Evolutionary conservation across 2,329 filamentous ascomycete species (phyloP), one percentile per base, ranked within the genome.

Genomic region (Fusarium goolgardi): DNA sequence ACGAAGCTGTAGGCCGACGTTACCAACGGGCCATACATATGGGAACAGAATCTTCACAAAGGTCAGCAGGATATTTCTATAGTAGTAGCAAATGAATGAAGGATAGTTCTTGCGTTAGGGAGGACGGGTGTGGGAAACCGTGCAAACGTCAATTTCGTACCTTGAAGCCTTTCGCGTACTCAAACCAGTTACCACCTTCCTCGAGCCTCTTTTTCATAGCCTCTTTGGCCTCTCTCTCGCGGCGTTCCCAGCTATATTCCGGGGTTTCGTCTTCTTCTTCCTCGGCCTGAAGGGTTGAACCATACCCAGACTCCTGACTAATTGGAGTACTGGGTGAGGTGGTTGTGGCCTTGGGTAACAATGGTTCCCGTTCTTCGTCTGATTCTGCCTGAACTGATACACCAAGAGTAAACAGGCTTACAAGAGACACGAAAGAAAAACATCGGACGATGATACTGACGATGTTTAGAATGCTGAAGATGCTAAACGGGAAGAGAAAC

Each of bases 121-220:
- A 15, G 13, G 41, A 20, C 20, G 21, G 11, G 13, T 29, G 23
- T 18, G 27, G n/a, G 18, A 20, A 39, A 32, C 31, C 29, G 34
- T 16, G 41, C 6, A 34, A 32, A 20, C n/a, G 18, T 20, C 32
- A 15, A 35, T 31, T 29, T 35, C 79, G 59, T 77, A 85, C 87
- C 73, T 83, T 82, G 78, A 94, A 96, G 8, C 90, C 87, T 74
- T 91, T 93, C 29, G 90, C 82, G 73, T 96, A 96, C 43, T 87
- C 86, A 69, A 92, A 85, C 91, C 91, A 95, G 67, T 89, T 92
- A 2, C 92, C 92, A 60, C 91, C 87, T 67, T 91, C 87, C 74
- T 90, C 84, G n/a, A 94, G 83, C 4, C 90, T 86, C 77, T 92
- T 90, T 65, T 88, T 82, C 81, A 87, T 90, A 66, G 79, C 85